phyloP scores from a whole-genome alignment of 2,329 filamentous ascomycete species.

The Neofusicoccum parvum region DNA sequence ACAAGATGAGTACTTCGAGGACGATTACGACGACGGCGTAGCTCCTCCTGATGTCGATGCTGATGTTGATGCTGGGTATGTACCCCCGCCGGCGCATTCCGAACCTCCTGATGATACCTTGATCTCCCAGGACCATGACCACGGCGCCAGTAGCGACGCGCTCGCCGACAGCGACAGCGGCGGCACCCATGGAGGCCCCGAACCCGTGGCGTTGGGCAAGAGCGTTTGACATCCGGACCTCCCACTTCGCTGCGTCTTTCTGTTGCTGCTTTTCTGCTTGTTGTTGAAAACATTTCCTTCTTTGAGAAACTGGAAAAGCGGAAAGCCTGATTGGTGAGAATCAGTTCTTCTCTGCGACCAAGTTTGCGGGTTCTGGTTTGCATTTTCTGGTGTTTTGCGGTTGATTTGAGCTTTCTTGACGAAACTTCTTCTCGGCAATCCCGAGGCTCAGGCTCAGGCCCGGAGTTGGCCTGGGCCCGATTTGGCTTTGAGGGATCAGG shows the following conservation, averaged over 20 bases:
- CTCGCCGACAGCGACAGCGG: neutral
- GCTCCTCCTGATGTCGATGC: constrained; percentile 7
- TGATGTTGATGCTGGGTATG: constrained; percentile 14
- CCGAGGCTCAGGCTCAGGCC: neutral
- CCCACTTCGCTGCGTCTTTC: neutral
- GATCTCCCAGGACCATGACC: constrained; percentile 7
- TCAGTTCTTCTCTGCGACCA: neutral
- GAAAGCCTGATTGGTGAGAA: neutral
- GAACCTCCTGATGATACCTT: constrained; percentile 15
- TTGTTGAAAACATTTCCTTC: constrained; percentile 3
- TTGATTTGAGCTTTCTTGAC: neutral
- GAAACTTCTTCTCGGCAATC: neutral
- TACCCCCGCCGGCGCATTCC: constrained; percentile 10
- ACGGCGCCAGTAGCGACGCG: neutral
- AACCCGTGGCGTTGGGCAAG: neutral
- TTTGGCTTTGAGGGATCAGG: neutral
- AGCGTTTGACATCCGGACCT: neutral
- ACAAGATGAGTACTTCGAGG: constrained; percentile 21
- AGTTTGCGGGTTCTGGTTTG: neutral
- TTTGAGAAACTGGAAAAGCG: neutral
- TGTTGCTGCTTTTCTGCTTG: constrained; percentile 7
- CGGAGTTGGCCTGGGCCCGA: neutral
- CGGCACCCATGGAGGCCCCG: neutral
- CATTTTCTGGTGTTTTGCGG: constrained; percentile 2
- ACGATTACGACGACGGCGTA: constrained; percentile 16